Conservation (phyloP, 768 basidiomycete genomes). For the Termitomyces sp. region DNA sequence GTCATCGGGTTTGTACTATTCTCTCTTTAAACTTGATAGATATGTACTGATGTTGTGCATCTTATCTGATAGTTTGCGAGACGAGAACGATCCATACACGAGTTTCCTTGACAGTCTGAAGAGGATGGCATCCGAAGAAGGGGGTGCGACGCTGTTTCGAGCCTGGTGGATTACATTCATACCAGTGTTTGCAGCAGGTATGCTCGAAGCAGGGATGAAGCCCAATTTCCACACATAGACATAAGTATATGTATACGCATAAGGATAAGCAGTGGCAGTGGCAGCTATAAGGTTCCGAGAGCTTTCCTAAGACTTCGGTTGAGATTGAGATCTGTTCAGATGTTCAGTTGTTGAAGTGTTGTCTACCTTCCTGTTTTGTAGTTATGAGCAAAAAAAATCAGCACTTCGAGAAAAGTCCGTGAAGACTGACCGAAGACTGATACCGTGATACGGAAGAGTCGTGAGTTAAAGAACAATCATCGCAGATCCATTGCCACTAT, state of each 20-base stretch:
- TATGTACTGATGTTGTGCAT: constrained; percentile 6
- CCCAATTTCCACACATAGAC: background rate
- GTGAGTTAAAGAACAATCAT: constrained; percentile 1
- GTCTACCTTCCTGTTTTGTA: background rate
- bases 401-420: background rate
- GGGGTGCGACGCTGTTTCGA: constrained; percentile 63
- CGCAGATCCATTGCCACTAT: constrained; percentile 8
- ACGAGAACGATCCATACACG: constrained; percentile 72
- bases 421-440: background rate
- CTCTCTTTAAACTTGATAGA: background rate
- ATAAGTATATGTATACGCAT: background rate
- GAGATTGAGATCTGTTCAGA: background rate
- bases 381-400: background rate
- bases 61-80: constrained; percentile 47
- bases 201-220: background rate
- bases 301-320: background rate
- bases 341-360: background rate
- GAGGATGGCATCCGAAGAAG: constrained; percentile 75
- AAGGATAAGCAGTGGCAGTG: background rate
- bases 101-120: constrained; percentile 71
- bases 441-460: background rate
- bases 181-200: constrained; percentile 4
- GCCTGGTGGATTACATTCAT: constrained; percentile 78
- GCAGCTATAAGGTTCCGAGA: background rate
- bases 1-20: constrained; percentile 7